phyloP scores from a whole-genome alignment of 192 early-diverging fungal species.

The Globomyces pollinis-pini region DNA sequence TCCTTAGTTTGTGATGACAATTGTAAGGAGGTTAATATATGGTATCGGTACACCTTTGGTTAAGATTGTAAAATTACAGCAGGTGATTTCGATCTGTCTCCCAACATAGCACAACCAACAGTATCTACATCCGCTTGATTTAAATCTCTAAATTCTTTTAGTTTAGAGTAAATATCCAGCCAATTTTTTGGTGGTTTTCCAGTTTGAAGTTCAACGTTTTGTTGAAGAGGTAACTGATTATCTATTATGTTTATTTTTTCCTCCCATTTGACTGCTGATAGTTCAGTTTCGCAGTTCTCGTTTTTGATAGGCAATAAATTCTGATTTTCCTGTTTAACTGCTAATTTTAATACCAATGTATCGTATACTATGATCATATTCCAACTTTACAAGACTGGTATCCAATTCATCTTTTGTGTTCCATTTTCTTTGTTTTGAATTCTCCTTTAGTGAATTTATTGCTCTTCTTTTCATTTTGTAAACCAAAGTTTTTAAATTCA shows the following conservation, averaged over 20 bases:
- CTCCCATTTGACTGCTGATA: neutral
- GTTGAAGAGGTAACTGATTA: too few species aligned
- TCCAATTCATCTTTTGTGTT: too few species aligned
- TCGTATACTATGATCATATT: too few species aligned
- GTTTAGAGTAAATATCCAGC: constrained; percentile 52
- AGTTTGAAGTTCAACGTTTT: too few species aligned
- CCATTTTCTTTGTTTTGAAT: neutral
- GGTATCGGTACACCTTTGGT: constrained; percentile 65
- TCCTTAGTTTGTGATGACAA: constrained; percentile 94
- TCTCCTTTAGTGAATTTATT: neutral
- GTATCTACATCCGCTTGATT: constrained; percentile 76
- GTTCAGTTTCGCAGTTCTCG: neutral
- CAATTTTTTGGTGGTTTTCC: constrained; percentile 41
- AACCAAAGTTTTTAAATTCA: neutral
- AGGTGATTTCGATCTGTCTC: constrained; percentile 36
- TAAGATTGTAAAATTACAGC: too few species aligned
- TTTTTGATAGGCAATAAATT: neutral
- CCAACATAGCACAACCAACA: constrained; percentile 75
- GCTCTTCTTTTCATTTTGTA: neutral
- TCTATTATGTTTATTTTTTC: neutral
- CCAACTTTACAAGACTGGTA: too few species aligned
- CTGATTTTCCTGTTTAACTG: neutral
- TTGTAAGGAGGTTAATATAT: constrained; percentile 77
- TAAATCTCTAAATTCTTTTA: constrained; percentile 59
- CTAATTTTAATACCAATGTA: too few species aligned